Evolutionary conservation across 208 protist species (phyloP), one percentile per base, ranked within the genome.

Genomic region (Leishmania arabica): DNA sequence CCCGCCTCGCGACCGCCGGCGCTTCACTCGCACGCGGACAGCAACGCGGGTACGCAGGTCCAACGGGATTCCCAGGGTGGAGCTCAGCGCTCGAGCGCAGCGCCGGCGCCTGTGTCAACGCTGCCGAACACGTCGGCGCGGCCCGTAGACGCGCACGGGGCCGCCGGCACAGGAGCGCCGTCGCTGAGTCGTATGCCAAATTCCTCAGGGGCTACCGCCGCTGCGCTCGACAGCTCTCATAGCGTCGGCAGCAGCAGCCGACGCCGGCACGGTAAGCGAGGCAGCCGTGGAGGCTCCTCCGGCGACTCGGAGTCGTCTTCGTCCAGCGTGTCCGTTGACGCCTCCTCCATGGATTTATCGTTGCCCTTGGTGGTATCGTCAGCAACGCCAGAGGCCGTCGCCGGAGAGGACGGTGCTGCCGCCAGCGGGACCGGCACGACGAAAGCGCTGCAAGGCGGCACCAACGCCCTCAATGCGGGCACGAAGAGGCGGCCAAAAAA

Each of bases 161-260:
- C 31, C 56, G 15, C 4, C 19, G 3, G 9, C 62, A 65, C 60
- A 24, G 64, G n/a, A 13, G 21, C 53, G 37, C 69, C 53, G 27
- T 76, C 56, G 53, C 42, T 84, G 42, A 58, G 27, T 21, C 74
- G 66, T 69, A 68, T 75, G 75, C 80, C 80, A 19, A 47, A 31
- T 7, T 1, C 53, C 19, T 62, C 51, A 42, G 19, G 47, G 3
- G 37, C 34, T 24, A 34, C 24, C 34, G 54, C 73, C 49, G 31
- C 24, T 58, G 71, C 45, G 2, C 5, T 27, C 49, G 40, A 65
- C 56, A 42, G 8, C 56, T 45, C 4, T 40, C n/a, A 5, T 13
- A 21, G 9, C 24, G n/a, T 13, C 56, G 56, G 56, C 56, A 7
- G 56, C 56, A 62, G 8, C 56, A 6, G 24, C 24, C 56, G 60